Evolutionary conservation across 2,329 filamentous ascomycete genomes (phyloP), one percentile per base, ranked within the genome.

Genomic region (Sporothrix inflata): DNA sequence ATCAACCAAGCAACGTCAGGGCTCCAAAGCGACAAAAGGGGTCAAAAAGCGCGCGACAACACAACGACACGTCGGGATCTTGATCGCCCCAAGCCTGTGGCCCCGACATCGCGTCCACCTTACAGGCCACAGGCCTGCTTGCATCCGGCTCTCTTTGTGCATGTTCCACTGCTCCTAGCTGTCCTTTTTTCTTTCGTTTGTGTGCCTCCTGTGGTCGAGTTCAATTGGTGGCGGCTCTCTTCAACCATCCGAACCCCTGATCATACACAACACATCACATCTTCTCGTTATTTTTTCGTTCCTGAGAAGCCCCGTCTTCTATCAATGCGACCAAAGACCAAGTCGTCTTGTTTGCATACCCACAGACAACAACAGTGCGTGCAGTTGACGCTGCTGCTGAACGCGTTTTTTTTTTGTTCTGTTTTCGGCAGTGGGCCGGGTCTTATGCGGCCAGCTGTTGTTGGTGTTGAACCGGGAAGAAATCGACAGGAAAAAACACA

Each of bases 31-130:
- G 60, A 21, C 60, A 14, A 65, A 45, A 65, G 11, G n/a, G 12
- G 7, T 4, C 51, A 30, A 27, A 66, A 47, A 49, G n/a, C n/a
- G 14, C 21, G 7, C 21, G 24, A 49, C 42, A 21, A 38, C n/a
- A 12, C 14, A 51, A 49, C 27, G 27, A 51, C 24, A 51, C 24
- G 42, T 66, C 63, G 16, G 24, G 49, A 24, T 45, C 38, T 27
- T 24, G 60, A 42, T 38, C 38, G n/a, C 57, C 24, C 57, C 38
- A n/a, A 63, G 24, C 42, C 60, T 45, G 60, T 63, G 60, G 34
- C 60, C 57, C 38, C 38, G 60, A 65, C 60, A 65, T 66, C 63
- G 63, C 42, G 63, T 30, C 63, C 24, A 8, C 63, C 24, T 34
- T 66, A 14, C 42, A 49, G 63, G 24, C 27, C 38, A 63, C 34